Base-by-base conservation (phyloP, 116 monocot genomes). In the Iris pallida region DNA sequence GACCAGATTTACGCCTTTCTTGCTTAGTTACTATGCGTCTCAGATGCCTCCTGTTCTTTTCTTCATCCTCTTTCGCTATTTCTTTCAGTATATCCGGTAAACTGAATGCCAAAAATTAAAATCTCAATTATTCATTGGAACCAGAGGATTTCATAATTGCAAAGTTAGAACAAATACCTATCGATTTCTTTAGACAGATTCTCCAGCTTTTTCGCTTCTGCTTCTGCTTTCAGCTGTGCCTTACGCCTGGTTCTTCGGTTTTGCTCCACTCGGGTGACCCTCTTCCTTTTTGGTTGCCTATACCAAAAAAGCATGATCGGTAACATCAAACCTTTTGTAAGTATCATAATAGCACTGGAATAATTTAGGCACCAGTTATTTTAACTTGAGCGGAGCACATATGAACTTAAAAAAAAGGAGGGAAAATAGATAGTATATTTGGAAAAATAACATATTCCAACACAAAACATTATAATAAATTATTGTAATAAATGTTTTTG, bases 31-130 rank as follows among this genome's bases (percentile, higher is more conserved):
- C 76, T 18, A 64, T 72, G 40, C 81, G 92, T 56, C 96, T 85
- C 14, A 71, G 57, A 75, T 85, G 87, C 53, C 89, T 82, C 73
- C 58, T 82, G 2, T 76, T 16, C 68, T 89, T 96, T 60, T 83
- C 92, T 75, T 87, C 78, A 69, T 96, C 92, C 53, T 92, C 96
- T 71, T 85, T 78, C 52, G 81, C 80, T 70, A 96, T 96, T 81
- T 96, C 89, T 62, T 85, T 66, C 42, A 92, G 68, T 68, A 96
- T 87, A 71, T 85, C 81, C 45, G 81, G 70, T 69, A 96, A 65
- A 57, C 96, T 96, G 82, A 51, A n/a, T 7, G 7, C 30, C 0
- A 0, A 30, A 30, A 30, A 30, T 30, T 30, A 1, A 0, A 30
- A 30, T 30, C 30, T 30, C 30, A 30, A 30, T 30, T 30, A 30